Base-by-base conservation (phyloP, 768 basidiomycete species). In the Leccinellum luteum region DNA sequence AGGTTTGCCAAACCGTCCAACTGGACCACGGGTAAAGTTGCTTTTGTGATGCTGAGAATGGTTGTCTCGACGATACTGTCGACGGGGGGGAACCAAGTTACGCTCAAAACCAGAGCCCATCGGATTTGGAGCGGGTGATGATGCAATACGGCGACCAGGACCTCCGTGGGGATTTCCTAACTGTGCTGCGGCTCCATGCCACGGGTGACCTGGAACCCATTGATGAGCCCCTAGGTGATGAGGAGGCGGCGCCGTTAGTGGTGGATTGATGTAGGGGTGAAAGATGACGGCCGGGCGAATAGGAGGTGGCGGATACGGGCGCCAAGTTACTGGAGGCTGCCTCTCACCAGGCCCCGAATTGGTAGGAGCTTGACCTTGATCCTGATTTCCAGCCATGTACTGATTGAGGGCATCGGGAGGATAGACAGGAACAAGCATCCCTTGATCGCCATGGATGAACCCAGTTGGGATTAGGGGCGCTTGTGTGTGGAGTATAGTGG, bases 381-480 rank as follows among this genome's bases (percentile, higher is more conserved):
- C 60, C 57, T 76, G 76, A 56, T 70, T 73, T 50, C 76, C 73
- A 23, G 84, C 68, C 82, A 89, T 84, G 62, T 89, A 89, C 53
- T 83, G 82, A 60, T 87, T 81, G 27, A 89, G 77, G 2, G 84
- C 87, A 48, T 90, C 88, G 3, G 84, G 84, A 25, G 80, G 81
- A 66, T 90, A 90, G 31, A 89, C 79, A 23, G 89, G 81, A 43
- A 89, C 81, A 28, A 90, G 76, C n/a, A 82, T 82, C 5, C 89
- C 87, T 51, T 86, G 85, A 55, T 88, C 85, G 54, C 85, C 84
- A 59, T 89, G 86, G 53, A 87, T 81, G 64, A 89, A 90, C 2
- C 86, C 85, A 0, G 84, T 81, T 1, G 87, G 84, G 45, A 80
- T 74, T 12, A 88, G 72, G 17, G 88, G 86, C 4, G 86, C 79